phyloP scores from a whole-genome alignment of 139 green algal species.

The Chlamydomonas incerta region DNA sequence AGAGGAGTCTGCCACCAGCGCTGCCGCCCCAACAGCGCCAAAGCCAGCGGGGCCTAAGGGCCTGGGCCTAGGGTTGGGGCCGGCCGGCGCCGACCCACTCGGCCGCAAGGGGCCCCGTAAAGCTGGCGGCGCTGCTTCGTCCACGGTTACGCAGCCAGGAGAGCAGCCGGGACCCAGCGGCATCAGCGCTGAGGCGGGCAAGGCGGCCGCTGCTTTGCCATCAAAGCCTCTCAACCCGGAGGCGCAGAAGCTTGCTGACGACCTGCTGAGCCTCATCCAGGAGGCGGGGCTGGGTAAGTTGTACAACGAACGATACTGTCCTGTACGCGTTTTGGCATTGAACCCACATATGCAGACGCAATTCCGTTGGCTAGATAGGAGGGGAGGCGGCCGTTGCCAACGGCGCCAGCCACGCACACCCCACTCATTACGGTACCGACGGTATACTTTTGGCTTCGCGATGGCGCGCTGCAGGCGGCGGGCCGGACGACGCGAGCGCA shows the following conservation, averaged over 20 bases:
- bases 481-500: not conserved
- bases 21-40: not conserved
- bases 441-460: too few species aligned
- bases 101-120: not conserved
- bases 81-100: not conserved
- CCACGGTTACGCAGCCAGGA: not conserved
- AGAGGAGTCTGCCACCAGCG: too few species aligned
- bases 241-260: slow-evolving; percentile 60
- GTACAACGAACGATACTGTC: too few species aligned
- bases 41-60: not conserved
- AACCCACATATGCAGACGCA: too few species aligned
- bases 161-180: not conserved
- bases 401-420: too few species aligned
- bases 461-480: not conserved
- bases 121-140: too few species aligned
- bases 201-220: not conserved
- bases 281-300: slow-evolving; percentile 35
- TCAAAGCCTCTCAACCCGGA: slow-evolving; percentile 38
- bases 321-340: too few species aligned
- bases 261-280: slow-evolving; percentile 50
- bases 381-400: not conserved
- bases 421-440: too few species aligned
- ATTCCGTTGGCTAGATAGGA: slow-evolving; percentile 44
- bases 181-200: not conserved
- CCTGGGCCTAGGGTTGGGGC: not conserved